Evolutionary conservation across 305 asterid species (phyloP).

Genomic region (Fraxinus baroniana): DNA sequence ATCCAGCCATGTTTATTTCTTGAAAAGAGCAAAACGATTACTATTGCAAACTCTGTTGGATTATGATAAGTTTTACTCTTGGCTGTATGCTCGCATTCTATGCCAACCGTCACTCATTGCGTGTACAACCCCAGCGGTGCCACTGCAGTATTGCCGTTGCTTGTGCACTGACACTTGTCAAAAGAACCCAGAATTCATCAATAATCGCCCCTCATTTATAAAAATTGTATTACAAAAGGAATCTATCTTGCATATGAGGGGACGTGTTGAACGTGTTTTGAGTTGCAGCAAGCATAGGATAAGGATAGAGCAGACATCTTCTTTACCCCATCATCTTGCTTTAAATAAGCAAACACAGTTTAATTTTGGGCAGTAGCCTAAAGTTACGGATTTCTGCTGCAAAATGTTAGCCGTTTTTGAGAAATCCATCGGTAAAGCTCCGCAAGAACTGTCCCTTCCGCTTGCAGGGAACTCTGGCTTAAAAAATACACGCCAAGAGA

Average conservation of each 20-base stretch:
- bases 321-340: slow-evolving; percentile 8
- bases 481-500: slow-evolving; percentile 42
- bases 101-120: neutral
- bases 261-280: neutral
- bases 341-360: neutral
- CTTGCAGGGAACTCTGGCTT: slow-evolving; percentile 23
- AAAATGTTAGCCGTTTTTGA: slow-evolving; percentile 66
- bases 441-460: slow-evolving; percentile 44
- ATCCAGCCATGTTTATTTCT: slow-evolving; percentile 23
- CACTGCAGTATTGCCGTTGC: neutral
- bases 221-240: neutral
- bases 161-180: neutral
- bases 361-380: neutral
- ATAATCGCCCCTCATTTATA: neutral
- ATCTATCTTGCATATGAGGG: neutral
- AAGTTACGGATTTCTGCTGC: neutral
- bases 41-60: slow-evolving; percentile 30
- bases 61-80: slow-evolving; percentile 16
- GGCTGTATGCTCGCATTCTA: slow-evolving; percentile 13
- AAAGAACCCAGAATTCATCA: neutral
- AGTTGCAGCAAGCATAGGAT: slow-evolving; percentile 10
- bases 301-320: slow-evolving; percentile 16
- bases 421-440: slow-evolving; percentile 46
- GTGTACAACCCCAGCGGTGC: slow-evolving; percentile 3
- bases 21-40: slow-evolving; percentile 25